Evolutionary conservation across 345 rosid species (phyloP), one percentile per base, ranked within the genome.

Genomic region (Salix dunnii): DNA sequence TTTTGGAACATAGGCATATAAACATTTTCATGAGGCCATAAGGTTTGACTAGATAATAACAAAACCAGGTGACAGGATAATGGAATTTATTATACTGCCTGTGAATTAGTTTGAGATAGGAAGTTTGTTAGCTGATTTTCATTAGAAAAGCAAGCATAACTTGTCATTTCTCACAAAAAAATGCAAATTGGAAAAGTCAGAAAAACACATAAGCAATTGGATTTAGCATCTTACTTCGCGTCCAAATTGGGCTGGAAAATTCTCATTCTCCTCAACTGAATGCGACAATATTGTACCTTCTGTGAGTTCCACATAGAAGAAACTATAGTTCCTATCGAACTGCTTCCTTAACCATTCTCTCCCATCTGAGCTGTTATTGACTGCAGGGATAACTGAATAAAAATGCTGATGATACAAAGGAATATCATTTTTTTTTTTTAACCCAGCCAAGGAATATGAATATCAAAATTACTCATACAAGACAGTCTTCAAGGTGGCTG

Each of bases 221-320:
- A 38, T 4, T 6, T 30, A 49, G 30, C 18, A 69, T 63, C 76
- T 74, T 86, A 91, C 99, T 94, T 91, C 97, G 2, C 96, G 96
- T 82, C 97, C 99, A 80, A 93, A 95, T 79, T 93, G 97, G 61
- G 90, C 89, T 21, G 96, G 99, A 77, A 91, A 95, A 69, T 68
- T 89, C 81, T 90, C 94, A 49, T 89, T 90, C 80, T 91, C 99
- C 67, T 90, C 91, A 74, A 91, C 77, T 42, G 79, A 71, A 84
- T 89, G 97, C 13, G 82, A 87, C 51, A 93, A 72, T 66, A 90
- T 70, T 13, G 89, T 82, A 66, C 94, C 94, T 73, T 85, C 96
- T 64, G 97, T 91, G 67, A 90, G 91, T 80, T 90, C 93, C 79
- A 85, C 92, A 74, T 95, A 91, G 84, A 93, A 95, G 85, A 89